Conservation (phyloP, 2,329 filamentous ascomycete species). For the Coniochaeta sp. region DNA sequence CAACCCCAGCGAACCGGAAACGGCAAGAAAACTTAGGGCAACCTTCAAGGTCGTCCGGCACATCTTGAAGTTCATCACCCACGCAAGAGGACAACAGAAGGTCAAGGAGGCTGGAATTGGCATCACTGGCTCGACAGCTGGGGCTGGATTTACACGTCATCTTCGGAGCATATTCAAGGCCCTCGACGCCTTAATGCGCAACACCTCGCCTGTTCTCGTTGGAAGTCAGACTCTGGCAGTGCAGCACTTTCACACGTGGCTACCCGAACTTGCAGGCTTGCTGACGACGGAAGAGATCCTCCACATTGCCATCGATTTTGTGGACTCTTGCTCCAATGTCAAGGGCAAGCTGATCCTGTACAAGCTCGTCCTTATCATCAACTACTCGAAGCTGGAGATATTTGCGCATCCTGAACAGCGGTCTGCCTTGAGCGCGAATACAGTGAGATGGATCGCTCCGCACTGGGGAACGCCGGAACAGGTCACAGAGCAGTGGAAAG, state of each 20-base stretch:
- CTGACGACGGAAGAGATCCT: constrained; percentile 79
- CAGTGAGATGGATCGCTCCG: constrained; percentile 82
- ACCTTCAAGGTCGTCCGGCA: constrained; percentile 94
- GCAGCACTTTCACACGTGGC: constrained; percentile 94
- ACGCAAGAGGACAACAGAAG: constrained; percentile 77
- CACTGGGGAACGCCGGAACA: constrained; percentile 78
- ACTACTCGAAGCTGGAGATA: constrained; percentile 75
- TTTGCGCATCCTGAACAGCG: constrained; percentile 75
- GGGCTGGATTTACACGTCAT: constrained; percentile 69
- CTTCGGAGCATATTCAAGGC: constrained; percentile 84
- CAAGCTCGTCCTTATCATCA: constrained; percentile 86
- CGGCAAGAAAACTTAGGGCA: constrained; percentile 75
- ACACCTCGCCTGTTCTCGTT: constrained; percentile 74
- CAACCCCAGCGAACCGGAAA: constrained; percentile 75
- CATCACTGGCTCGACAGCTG: constrained; percentile 64
- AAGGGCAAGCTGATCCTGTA: constrained; percentile 89
- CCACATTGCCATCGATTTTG: constrained; percentile 85
- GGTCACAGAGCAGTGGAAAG: constrained; percentile 79
- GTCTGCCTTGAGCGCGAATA: constrained; percentile 69
- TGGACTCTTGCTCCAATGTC: constrained; percentile 81
- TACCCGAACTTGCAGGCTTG: constrained; percentile 78
- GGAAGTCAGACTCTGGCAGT: constrained; percentile 93
- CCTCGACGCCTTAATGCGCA: constrained; percentile 84
- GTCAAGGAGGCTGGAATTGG: constrained; percentile 84
- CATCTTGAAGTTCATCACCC: constrained; percentile 90